Conservation (phyloP, 176 grass and related monocot species). For the Oryza coarctata region DNA sequence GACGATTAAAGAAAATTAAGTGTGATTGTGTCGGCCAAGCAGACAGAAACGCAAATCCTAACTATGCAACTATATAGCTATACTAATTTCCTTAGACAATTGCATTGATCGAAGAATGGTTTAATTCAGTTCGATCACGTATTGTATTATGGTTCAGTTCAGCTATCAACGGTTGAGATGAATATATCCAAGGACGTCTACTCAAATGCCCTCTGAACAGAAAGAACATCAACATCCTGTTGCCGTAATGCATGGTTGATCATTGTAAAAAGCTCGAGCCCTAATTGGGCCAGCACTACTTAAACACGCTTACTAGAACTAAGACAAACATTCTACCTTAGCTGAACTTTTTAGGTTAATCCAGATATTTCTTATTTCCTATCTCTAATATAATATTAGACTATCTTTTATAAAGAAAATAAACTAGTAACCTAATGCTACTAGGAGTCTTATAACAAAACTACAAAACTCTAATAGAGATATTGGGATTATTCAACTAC, state of each 20-base stretch:
- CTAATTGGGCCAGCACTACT: not conserved
- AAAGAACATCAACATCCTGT: not conserved
- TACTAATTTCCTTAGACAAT: not conserved
- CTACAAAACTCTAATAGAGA: too few relatives aligned
- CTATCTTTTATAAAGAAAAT: too few relatives aligned
- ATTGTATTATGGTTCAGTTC: too few relatives aligned
- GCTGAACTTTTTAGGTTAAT: too few relatives aligned
- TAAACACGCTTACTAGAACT: not conserved
- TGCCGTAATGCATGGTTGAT: not conserved
- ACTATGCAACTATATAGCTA: not conserved
- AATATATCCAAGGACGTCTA: not conserved
- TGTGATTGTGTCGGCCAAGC: not conserved
- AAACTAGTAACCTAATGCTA: too few relatives aligned
- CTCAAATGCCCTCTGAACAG: not conserved
- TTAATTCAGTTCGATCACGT: not conserved
- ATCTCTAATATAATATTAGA: too few relatives aligned
- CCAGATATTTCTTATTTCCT: too few relatives aligned
- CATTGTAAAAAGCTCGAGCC: not conserved
- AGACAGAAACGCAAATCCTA: not conserved
- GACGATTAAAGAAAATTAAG: not conserved
- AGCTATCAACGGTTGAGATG: not conserved
- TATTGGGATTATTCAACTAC: too few relatives aligned
- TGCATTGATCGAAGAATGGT: not conserved
- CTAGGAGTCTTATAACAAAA: too few relatives aligned
- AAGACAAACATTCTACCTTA: not conserved